Percentiles rank a stretch among this genome's conserved stretches.
These are phyloP conservation scores for Exserohilum rostratum DNA, from an alignment of 2,329 filamentous ascomycete genomes.

Conservation along the genomic window DNA sequence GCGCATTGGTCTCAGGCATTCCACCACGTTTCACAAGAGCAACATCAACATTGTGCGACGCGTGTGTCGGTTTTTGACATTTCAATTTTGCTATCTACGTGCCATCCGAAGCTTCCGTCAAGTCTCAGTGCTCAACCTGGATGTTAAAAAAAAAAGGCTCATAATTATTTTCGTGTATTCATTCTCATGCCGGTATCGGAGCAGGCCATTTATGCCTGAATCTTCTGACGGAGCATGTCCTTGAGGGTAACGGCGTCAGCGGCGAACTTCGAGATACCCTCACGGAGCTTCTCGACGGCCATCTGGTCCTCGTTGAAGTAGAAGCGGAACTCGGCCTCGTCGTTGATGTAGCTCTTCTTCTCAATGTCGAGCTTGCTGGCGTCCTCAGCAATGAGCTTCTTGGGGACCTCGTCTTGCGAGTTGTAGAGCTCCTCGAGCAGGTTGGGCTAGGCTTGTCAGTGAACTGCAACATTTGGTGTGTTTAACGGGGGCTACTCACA, in stretches of 20 bases:
- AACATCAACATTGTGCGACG: not conserved
- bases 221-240: constrained; percentile 87
- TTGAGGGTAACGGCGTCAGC: constrained; percentile 95
- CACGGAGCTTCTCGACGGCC: constrained; percentile 98
- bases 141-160: constrained; percentile 15
- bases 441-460: constrained; percentile 67
- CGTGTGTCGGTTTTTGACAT: constrained; percentile 25
- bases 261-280: constrained; percentile 99
- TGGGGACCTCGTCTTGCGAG: constrained; percentile 78
- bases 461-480: not conserved
- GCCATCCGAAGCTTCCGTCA: constrained; percentile 4
- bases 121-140: constrained; percentile 8
- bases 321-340: constrained; percentile 94
- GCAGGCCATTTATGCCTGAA: constrained; percentile 52
- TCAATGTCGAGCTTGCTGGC: constrained; percentile 74
- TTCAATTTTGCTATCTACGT: constrained; percentile 28
- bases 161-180: constrained; percentile 28
- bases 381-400: constrained; percentile 82
- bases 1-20: not conserved
- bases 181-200: constrained; percentile 36
- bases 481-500: constrained; percentile 58
- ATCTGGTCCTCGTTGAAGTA: constrained; percentile 99
- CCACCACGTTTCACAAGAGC: constrained; percentile 5
- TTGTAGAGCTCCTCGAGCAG: constrained; percentile 93
- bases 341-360: constrained; percentile 89